These are phyloP conservation scores for Jaenimonas drosophilae DNA, from an alignment of 208 protist genomes.

Conservation along the genomic window DNA sequence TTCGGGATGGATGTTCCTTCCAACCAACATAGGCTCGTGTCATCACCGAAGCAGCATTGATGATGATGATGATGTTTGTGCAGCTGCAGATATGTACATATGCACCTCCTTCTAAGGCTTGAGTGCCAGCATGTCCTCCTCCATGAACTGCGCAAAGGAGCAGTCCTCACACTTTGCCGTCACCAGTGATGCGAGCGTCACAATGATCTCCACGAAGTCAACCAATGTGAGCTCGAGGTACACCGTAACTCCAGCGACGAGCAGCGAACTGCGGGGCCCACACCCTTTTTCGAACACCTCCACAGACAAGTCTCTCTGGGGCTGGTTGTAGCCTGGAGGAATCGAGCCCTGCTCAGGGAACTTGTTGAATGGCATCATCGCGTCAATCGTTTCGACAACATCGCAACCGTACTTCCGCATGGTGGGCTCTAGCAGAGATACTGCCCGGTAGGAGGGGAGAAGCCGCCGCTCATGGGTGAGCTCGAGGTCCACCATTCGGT, in stretches of 20 bases:
- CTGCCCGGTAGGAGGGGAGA: conserved; percentile 6
- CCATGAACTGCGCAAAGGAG: conserved; percentile 2
- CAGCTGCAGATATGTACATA: no score
- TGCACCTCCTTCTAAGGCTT: neutral
- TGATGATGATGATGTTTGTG: no score
- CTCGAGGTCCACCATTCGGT: conserved; percentile 4
- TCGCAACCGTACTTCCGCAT: neutral
- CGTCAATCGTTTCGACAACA: neutral
- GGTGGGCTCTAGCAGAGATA: neutral
- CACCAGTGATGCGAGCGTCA: conserved; percentile 15
- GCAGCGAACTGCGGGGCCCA: conserved; percentile 10
- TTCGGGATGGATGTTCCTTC: no score
- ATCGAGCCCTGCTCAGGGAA: conserved; percentile 8
- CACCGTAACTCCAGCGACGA: conserved; percentile 16
- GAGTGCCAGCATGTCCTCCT: neutral
- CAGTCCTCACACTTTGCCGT: conserved; percentile 2
- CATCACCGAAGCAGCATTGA: no score
- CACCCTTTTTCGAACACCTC: conserved; percentile 23
- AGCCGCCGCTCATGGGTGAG: conserved; percentile 7
- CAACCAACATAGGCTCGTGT: no score
- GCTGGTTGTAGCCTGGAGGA: conserved; percentile 27
- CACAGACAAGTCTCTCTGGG: conserved; percentile 16
- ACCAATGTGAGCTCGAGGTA: conserved; percentile 43
- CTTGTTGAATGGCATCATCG: conserved; percentile 11
- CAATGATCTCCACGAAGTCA: conserved; percentile 72